Evolutionary conservation across 257 asterid species (phyloP), one percentile per base, ranked within the genome.

Genomic region (Hygrophila difformis): DNA sequence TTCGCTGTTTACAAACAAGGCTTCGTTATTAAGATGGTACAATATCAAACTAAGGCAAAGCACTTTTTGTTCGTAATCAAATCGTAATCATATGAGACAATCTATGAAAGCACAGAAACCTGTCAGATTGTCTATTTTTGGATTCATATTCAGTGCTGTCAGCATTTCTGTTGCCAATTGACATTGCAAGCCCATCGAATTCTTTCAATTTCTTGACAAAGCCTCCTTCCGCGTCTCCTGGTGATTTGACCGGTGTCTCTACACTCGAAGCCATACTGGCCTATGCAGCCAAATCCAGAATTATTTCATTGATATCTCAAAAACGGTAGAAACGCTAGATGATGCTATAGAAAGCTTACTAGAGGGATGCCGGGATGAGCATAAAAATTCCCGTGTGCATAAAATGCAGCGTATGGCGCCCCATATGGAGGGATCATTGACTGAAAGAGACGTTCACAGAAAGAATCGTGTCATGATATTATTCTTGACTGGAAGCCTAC

Each of bases 391-490:
- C 88, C 93, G 40, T 77, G 95, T 34, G 94, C 71, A 56, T 82
- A 91, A 49, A 86, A 71, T 57, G 96, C 95, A 12, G 95, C 84
- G 62, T 78, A 91, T 3, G 95, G 99, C 41, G 77, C 47, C 35
- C 92, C 99, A 69, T 86, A 91, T 42, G 91, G 93, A 20, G 96
- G 71, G 58, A 91, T 77, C 94, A 91, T 78, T 44, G 94, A 68
- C 99, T 91, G 77, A 19, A 41, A 50, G 63, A 51, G 53, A 12
- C 36, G n/a, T n/a, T n/a, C n/a, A n/a, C n/a, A n/a, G n/a, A 45
- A 39, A 26, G 44, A 39, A 12, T 3, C 7, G 21, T 6, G 18
- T 18, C 47, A 63, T 23, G 40, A 39, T 16, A 24, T 20, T 47
- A 55, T 8, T 18, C 3, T 9, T 42, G 5, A 43, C 8, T 1